These are phyloP conservation scores for Quillaja saponaria DNA, from an alignment of 306 rosid species.

Conservation along the genomic window DNA sequence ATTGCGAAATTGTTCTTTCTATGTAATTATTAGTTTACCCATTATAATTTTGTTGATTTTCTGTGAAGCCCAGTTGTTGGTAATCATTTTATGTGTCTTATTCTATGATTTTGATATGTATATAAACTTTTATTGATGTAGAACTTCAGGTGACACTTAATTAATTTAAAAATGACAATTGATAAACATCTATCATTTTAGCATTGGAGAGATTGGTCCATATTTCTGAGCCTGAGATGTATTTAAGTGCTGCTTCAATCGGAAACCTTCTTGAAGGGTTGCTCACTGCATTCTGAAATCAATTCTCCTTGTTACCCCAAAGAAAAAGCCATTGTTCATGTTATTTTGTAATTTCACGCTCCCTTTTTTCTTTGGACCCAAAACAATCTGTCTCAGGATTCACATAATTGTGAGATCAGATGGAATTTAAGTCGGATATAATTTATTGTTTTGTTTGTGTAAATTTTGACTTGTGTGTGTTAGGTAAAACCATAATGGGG, in stretches of 20 bases:
- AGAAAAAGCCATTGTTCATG: too few species aligned
- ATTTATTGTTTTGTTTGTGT: neutral
- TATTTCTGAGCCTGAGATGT: neutral
- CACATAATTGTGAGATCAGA: too few species aligned
- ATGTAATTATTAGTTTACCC: neutral
- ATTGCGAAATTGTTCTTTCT: neutral
- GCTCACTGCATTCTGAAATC: neutral
- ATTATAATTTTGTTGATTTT: too few species aligned
- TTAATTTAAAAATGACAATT: neutral
- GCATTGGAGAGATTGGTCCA: neutral
- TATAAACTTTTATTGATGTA: constrained; percentile 1
- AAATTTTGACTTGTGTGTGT: constrained; percentile 23
- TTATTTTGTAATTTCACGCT: neutral
- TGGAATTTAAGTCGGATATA: too few species aligned
- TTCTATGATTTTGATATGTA: constrained; percentile 1
- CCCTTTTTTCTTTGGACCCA: neutral
- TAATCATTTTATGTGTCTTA: neutral
- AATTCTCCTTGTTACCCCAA: neutral
- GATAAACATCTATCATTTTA: neutral
- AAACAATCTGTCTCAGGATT: too few species aligned
- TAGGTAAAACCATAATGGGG: neutral
- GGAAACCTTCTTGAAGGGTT: constrained; percentile 6
- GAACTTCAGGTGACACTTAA: neutral
- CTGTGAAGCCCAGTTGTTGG: neutral
- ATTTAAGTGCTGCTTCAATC: neutral